Base-by-base conservation (phyloP, 345 rosid genomes). In the Dipteronia dyeriana region DNA sequence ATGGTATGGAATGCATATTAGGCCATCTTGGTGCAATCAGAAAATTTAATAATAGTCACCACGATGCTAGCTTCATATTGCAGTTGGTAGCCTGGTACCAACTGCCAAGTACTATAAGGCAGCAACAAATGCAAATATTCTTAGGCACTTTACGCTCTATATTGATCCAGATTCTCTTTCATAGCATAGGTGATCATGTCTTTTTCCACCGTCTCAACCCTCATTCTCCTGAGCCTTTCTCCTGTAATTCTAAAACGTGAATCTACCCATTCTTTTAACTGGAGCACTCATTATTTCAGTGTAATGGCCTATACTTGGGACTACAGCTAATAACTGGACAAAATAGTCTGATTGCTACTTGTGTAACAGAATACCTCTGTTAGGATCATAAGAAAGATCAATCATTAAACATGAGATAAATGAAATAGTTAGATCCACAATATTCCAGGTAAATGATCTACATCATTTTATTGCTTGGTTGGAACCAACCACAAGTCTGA, bases 401-500 rank as follows among this genome's bases (percentile, higher is more conserved):
- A 43, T 12, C 7, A 29, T 34, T 12, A 64, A 29, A 16, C 17
- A 29, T 17, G 4, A 29, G 29, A 41, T 14, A 66, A n/a, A 66
- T 23, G 19, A 66, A 9, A 38, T 17, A 57, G 22, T 20, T 57
- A 57, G 19, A 4, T 19, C 22, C 61, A 56, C 6, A 5, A 63
- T 45, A 45, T 13, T 11, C 25, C 39, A 1, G 23, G 59, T 14
- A 22, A 25, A 47, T 25, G 10, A 43, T 22, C 39, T 23, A 49
- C 22, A 64, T 17, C 29, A 13, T 26, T 20, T 26, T 4, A 67
- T 67, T 49, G 12, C 26, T 41, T 69, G 11, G 8, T 69, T 12
- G 60, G 31, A 23, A 23, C n/a, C 60, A 69, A 69, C 34, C 10
- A 49, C 59, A 69, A 22, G 73, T 20, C 34, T 69, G 57, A 47